Evolutionary conservation across 768 basidiomycete genomes (phyloP).

Genomic region (Hericium erinaceus): DNA sequence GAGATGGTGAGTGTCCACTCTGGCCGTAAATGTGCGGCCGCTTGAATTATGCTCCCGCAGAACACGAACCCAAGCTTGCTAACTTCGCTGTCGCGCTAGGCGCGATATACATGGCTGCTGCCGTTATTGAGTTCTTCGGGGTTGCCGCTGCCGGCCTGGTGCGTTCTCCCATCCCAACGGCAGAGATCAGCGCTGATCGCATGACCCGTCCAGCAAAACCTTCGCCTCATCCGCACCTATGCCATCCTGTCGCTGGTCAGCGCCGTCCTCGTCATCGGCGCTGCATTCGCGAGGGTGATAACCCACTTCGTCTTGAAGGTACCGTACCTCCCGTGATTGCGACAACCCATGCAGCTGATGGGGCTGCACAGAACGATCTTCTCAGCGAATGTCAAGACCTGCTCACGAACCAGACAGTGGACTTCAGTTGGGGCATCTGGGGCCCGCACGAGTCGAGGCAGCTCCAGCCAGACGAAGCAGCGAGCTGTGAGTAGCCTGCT

Average conservation of each 20-base stretch:
- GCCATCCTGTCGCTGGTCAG: conserved; percentile 40
- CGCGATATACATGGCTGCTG: conserved; percentile 40
- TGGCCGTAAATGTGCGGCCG: background rate
- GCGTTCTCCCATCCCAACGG: conserved; percentile 17
- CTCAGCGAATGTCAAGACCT: conserved; percentile 44
- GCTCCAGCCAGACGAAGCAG: conserved; percentile 29
- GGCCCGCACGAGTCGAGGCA: conserved; percentile 14
- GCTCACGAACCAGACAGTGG: conserved; percentile 25
- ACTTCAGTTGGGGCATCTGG: conserved; percentile 23
- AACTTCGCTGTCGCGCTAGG: conserved; percentile 54
- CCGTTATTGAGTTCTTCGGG: conserved; percentile 48
- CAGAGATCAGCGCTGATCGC: no score
- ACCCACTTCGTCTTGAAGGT: conserved; percentile 60
- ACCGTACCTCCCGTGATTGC: background rate
- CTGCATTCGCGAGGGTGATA: conserved; percentile 46
- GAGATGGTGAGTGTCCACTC: conserved; percentile 32
- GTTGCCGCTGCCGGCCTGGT: conserved; percentile 42
- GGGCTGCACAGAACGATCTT: conserved; percentile 37
- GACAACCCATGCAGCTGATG: background rate
- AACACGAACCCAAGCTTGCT: conserved; percentile 34
- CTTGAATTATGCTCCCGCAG: conserved; percentile 22
- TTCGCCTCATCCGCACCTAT: conserved; percentile 44
- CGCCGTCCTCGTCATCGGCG: conserved; percentile 38
- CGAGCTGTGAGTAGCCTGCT: conserved; percentile 31
- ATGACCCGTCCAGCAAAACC: conserved; percentile 31